Conservation (phyloP, 345 rosid species). For the Raphanus raphanistrum region DNA sequence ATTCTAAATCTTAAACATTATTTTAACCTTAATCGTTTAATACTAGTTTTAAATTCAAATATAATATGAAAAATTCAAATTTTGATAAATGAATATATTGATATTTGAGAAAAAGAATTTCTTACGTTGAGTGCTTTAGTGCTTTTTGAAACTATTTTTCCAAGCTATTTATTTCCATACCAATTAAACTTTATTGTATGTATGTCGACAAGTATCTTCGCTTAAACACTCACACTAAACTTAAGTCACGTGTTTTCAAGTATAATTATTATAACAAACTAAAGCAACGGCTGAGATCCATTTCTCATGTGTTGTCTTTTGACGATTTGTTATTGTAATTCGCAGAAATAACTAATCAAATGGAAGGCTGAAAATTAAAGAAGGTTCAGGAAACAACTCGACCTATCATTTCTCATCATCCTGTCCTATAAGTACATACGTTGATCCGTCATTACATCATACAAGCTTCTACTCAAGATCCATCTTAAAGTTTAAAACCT, state of each 20-base stretch:
- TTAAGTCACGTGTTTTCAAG: neutral
- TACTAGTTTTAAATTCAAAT: neutral
- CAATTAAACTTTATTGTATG: neutral
- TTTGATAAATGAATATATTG: neutral
- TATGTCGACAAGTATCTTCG: neutral
- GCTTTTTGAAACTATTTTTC: neutral
- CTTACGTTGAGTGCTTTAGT: no score
- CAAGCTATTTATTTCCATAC: neutral
- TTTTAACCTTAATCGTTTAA: no score
- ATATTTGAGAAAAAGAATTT: no score
- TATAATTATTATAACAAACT: neutral
- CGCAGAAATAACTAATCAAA: neutral
- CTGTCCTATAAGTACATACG: conserved; percentile 31
- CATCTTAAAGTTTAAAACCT: neutral
- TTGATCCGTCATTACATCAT: neutral
- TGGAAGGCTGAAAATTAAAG: conserved; percentile 9
- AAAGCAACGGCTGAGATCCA: neutral
- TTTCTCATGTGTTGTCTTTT: conserved; percentile 11
- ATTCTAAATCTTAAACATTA: no score
- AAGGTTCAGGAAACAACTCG: conserved; percentile 27
- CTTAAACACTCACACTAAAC: neutral
- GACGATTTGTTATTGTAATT: conserved; percentile 6
- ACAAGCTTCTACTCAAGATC: conserved; percentile 16
- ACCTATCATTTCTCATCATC: conserved; percentile 21
- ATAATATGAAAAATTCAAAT: neutral